Percentiles rank a stretch among this genome's conserved stretches.
Conservation (phyloP, 139 green algal genomes). For the Astrephomene gubernaculifera region DNA sequence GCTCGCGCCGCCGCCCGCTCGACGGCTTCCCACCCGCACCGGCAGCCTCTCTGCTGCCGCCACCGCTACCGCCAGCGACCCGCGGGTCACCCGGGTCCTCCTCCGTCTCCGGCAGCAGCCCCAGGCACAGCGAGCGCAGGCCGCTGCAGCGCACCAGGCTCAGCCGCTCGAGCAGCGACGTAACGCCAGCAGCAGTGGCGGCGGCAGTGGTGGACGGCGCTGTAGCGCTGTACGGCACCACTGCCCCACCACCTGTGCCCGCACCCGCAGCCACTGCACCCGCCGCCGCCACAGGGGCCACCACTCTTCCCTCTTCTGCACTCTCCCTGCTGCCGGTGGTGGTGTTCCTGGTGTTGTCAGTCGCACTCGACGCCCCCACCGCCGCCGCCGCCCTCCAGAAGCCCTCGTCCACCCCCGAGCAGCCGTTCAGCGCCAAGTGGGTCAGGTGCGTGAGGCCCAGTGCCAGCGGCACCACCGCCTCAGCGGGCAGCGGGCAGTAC, state of each 20-base stretch:
- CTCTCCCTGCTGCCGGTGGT: no score
- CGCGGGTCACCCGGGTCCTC: not conserved
- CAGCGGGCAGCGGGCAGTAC: conserved; percentile 55
- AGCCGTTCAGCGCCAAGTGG: conserved; percentile 63
- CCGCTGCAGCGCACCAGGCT: conserved; percentile 64
- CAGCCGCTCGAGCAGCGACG: conserved; percentile 49
- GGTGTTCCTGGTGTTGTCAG: no score
- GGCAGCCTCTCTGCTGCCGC: not conserved
- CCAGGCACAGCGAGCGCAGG: conserved; percentile 62
- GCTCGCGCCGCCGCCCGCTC: not conserved
- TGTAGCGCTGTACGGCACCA: no score
- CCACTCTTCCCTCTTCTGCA: no score
- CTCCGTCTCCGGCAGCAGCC: conserved; percentile 43
- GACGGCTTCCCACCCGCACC: not conserved
- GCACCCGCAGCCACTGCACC: no score
- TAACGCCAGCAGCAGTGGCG: not conserved
- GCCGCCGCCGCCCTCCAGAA: conserved; percentile 52
- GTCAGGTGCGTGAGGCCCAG: conserved; percentile 42
- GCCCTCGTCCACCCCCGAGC: conserved; percentile 42
- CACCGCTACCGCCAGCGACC: not conserved
- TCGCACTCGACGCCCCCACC: not conserved
- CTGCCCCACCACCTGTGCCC: no score
- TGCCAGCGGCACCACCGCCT: conserved; percentile 41
- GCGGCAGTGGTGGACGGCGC: no score
- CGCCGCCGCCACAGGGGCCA: no score